Percentiles rank a stretch among this genome's conserved stretches.
Evolutionary conservation across 2,329 filamentous ascomycete genomes (phyloP).

Genomic region (Colletotrichum gigasporum): DNA sequence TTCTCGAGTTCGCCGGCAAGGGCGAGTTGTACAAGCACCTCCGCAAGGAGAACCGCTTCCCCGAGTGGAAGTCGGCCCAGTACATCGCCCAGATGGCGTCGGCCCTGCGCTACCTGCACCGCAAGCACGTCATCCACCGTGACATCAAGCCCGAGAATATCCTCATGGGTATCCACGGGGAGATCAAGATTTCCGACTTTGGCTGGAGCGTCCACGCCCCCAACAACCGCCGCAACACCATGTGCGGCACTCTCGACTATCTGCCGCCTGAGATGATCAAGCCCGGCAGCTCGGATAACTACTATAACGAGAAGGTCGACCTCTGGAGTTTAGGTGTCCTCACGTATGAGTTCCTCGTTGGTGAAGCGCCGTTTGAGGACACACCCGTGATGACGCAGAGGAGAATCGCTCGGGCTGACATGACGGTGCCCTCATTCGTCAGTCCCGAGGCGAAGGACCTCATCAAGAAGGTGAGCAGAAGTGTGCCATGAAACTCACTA

Average conservation of each 20-base stretch:
- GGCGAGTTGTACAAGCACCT: constrained; percentile 91
- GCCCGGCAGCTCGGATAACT: constrained; percentile 82
- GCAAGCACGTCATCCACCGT: constrained; percentile 96
- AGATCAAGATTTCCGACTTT: constrained; percentile 99
- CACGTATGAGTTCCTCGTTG: constrained; percentile 95
- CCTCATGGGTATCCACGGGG: constrained; percentile 92
- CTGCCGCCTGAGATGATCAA: constrained; percentile 98
- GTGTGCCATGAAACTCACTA: not conserved
- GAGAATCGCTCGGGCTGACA: constrained; percentile 88
- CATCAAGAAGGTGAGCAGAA: constrained; percentile 80
- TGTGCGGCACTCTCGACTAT: constrained; percentile 98
- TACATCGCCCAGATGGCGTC: constrained; percentile 93
- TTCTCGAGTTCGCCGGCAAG: constrained; percentile 86
- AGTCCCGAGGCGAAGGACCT: constrained; percentile 90
- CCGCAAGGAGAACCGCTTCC: constrained; percentile 80
- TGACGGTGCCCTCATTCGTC: constrained; percentile 91
- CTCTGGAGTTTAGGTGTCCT: constrained; percentile 95
- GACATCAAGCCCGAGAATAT: constrained; percentile 99
- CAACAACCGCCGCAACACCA: constrained; percentile 90
- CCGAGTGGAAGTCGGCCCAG: constrained; percentile 86
- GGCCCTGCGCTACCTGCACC: constrained; percentile 88
- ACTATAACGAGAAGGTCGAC: constrained; percentile 94
- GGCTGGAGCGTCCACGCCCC: constrained; percentile 98
- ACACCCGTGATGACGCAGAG: constrained; percentile 93
- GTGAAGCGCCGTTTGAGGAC: constrained; percentile 97